phyloP scores from a whole-genome alignment of 2,329 filamentous ascomycete species.

The Colletotrichum tropicale region DNA sequence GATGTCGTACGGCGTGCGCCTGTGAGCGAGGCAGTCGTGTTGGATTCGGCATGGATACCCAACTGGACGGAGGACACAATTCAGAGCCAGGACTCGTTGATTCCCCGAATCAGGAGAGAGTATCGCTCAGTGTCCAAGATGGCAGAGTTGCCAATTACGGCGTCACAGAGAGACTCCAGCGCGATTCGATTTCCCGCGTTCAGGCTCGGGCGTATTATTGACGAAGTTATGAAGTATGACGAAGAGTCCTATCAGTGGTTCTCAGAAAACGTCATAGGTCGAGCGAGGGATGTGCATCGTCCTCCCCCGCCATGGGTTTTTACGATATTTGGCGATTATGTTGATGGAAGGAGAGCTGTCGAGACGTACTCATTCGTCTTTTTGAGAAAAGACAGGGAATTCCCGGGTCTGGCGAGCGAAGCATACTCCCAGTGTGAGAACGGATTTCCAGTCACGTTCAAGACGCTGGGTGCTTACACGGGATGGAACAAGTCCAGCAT shows the following conservation, averaged over 20 bases:
- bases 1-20: neutral
- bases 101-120: neutral
- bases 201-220: neutral
- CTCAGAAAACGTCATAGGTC: neutral
- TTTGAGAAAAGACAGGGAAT: fast-evolving
- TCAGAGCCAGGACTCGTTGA: neutral
- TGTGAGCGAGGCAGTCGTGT: neutral
- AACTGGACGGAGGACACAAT: neutral
- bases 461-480: neutral
- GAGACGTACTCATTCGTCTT: neutral
- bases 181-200: neutral
- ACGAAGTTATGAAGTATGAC: fast-evolving
- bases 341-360: neutral
- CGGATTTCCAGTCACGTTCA: neutral
- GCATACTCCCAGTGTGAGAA: fast-evolving
- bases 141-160: neutral
- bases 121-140: neutral
- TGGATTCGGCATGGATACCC: neutral
- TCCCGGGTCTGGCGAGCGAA: neutral
- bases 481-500: neutral
- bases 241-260: neutral
- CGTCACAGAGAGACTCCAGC: neutral
- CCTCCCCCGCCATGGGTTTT: neutral
- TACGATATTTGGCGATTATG: neutral
- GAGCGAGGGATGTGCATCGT: neutral